Evolutionary conservation across 78 protist species (phyloP), one percentile per base, ranked within the genome.

Genomic region (Dictyostelium discoideum): DNA sequence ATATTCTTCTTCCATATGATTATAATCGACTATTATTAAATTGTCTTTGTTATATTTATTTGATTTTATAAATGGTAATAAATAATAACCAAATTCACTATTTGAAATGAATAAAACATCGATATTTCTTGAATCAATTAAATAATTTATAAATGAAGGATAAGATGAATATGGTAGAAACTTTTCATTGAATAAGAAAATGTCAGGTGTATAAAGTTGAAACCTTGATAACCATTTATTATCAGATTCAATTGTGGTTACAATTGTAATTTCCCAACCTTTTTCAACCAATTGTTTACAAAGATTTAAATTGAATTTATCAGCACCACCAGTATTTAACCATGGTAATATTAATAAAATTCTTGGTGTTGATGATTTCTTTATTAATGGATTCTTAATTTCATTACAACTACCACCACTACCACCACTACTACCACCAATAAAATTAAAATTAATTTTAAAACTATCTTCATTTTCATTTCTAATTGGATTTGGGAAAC

Each of bases 311-410:
- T 90, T 90, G 20, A 90, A 90, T 37, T 90, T 90, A 73, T 90
- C 95, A 8, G 95, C 87, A 24, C 95, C 95, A 72, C 95, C 95
- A 29, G 95, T 90, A 83, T 80, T 82, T 48, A 90, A 90, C 95
- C 95, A 90, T 13, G 95, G 95, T 72, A 90, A 14, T 11, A 90
- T 83, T 1, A 90, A 54, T 9, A 90, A 39, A 14, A 80, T 18
- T 54, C 95, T 90, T 57, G 95, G 95, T 57, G 2, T 42, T 42
- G 40, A 37, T 46, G 39, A 24, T 37, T 90, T 90, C 29, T 72
- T 72, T 60, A 5, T 5, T 20, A 90, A 40, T 44, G 22, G 87
- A 44, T 79, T 89, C 20, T 46, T 65, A 44, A 89, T 65, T 44
- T 81, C 72, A 22, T 37, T 46, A 22, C 46, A 32, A 32, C 37